Base-by-base conservation (phyloP, 2,329 filamentous ascomycete genomes). In the Zalaria sp. region DNA sequence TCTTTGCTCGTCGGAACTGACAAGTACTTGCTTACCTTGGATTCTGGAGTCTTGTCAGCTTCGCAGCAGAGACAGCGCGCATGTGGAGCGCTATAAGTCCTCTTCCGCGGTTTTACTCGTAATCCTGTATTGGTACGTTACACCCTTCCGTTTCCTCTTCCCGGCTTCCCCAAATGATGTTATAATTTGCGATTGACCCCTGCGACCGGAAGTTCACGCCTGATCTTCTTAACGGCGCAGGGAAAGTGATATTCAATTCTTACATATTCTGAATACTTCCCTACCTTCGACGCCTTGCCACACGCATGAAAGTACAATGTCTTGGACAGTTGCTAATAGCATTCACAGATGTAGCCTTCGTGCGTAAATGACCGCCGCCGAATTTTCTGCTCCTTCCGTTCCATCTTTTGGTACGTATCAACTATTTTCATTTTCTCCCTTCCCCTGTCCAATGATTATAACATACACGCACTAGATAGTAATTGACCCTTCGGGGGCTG, bases 121-220 rank as follows among this genome's bases (percentile, higher is more conserved):
- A 36, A 36, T 18, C 11, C 40, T 43, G 42, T 39, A 31, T 41
- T 38, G 43, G 43, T 44, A 44, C 31, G 39, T 44, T 32, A 27
- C 18, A 37, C 27, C 9, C 31, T 41, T 41, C 25, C 38, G 5
- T 26, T 34, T 39, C 27, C 27, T 34, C 37, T 29, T 6, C 31
- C 38, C 26, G 37, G 18, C 18, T 18, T 18, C 18, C 18, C 18
- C 18, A 18, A 18, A 81, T 84, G 88, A 94, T 93, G 87, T 82
- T 71, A 83, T 85, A 94, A 94, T 95, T 95, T 95, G 87, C 88
- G 87, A 89, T 89, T 93, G 87, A 95, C 82, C 75, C 72, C 68
- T 64, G 64, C 64, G 69, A 69, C 78, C 77, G 88, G 86, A 85
- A 73, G 69, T 83, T 78, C 86, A 81, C 82, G 87, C 88, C 87